These are phyloP conservation scores for Sambucus nigra DNA, from an alignment of 129 eudicot species.

Conservation along the genomic window DNA sequence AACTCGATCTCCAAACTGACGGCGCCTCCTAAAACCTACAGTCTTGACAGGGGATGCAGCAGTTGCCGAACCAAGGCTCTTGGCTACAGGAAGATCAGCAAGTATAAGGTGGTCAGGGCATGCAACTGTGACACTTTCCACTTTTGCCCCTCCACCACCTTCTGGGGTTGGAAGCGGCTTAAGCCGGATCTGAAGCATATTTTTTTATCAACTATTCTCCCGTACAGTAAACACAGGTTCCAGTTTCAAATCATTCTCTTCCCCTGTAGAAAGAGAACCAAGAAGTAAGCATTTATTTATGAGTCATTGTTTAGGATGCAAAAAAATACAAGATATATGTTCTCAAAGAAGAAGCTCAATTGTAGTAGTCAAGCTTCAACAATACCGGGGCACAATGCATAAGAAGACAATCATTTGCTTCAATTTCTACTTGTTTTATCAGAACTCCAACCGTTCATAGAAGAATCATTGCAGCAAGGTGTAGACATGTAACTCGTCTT, in stretches of 20 bases:
- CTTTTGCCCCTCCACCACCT: slow-evolving; percentile 43
- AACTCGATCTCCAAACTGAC: slow-evolving; percentile 77
- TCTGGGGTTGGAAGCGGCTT: slow-evolving; percentile 55
- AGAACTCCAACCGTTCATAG: no score
- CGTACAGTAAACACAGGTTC: no score
- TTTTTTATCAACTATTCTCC: slow-evolving; percentile 4
- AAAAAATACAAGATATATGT: background rate
- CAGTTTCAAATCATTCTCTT: background rate
- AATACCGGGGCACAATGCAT: no score
- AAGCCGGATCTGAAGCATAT: slow-evolving; percentile 83
- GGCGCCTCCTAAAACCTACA: slow-evolving; percentile 75
- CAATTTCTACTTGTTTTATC: no score
- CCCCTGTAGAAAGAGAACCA: background rate
- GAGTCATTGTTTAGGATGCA: background rate
- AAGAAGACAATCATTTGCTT: no score
- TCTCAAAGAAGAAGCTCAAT: background rate
- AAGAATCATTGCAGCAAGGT: no score
- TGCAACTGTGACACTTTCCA: slow-evolving; percentile 74
- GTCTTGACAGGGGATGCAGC: slow-evolving; percentile 53
- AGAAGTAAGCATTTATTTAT: background rate
- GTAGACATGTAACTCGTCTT: no score
- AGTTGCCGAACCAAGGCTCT: slow-evolving; percentile 59
- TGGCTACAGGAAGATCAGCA: slow-evolving; percentile 96
- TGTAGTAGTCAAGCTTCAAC: background rate
- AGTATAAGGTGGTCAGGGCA: slow-evolving; percentile 89